Evolutionary conservation across 257 asterid genomes (phyloP).

Genomic region (Scutellaria minor): DNA sequence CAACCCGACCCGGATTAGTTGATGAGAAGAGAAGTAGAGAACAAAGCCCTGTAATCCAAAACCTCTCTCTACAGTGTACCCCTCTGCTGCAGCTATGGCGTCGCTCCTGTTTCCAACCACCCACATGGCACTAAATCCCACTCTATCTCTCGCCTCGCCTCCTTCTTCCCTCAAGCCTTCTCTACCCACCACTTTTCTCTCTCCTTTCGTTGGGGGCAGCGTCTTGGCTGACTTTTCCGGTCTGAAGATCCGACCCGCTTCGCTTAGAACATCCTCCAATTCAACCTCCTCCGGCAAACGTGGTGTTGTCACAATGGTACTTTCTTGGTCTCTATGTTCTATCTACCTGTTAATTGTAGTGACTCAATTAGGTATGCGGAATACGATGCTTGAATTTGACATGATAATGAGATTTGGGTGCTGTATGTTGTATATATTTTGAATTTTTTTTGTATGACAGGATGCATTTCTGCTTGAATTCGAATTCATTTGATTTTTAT

Average conservation of each 20-base stretch:
- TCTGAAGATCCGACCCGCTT: constrained; percentile 63
- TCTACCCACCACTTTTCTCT: constrained; percentile 54
- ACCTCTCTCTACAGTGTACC: not conserved
- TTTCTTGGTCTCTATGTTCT: not conserved
- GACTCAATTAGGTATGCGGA: constrained; percentile 28
- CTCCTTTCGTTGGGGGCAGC: constrained; percentile 61
- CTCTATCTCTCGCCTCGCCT: constrained; percentile 34
- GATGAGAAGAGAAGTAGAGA: not conserved
- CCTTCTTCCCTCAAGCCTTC: constrained; percentile 44
- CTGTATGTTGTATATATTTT: not conserved
- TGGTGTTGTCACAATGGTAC: constrained; percentile 87
- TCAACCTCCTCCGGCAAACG: constrained; percentile 56
- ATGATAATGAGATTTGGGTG: not conserved
- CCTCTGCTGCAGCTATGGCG: constrained; percentile 53
- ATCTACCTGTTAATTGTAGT: not conserved
- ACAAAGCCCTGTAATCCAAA: constrained; percentile 29
- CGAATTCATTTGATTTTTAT: not conserved
- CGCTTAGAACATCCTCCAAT: constrained; percentile 52
- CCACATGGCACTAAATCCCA: constrained; percentile 42
- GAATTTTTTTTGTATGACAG: constrained; percentile 4
- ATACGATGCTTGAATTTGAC: constrained; percentile 10
- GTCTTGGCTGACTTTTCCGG: constrained; percentile 65
- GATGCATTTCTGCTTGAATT: constrained; percentile 14
- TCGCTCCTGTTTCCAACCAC: constrained; percentile 59
- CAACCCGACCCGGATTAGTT: no score